Evolutionary conservation across 2,329 filamentous ascomycete genomes (phyloP), one percentile per base, ranked within the genome.

Genomic region (Neonectria magnoliae): DNA sequence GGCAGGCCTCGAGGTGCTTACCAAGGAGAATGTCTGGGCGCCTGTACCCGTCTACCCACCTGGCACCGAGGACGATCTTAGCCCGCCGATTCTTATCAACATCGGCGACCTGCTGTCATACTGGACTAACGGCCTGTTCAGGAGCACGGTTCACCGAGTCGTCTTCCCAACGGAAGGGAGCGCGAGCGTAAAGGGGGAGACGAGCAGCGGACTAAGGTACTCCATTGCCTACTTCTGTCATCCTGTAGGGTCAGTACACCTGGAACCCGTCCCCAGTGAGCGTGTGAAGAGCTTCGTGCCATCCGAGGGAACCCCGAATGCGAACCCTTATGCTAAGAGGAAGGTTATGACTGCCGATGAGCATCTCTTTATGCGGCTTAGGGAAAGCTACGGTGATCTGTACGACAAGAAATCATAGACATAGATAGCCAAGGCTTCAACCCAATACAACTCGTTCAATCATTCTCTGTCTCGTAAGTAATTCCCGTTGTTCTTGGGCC

Each of bases 51-150:
- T 94, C 1, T 82, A 81, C 16, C 91, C 92, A 0, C 81, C 85
- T 0, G 85, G 85, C 1, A 89, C 88, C 4, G 87, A 88, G 65
- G 67, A 76, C 31, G 88, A 90, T 71, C 81, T 82, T 9, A 86
- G 83, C 44, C 90, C 88, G n/a, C 94, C 91, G 1, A 93, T 94
- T 84, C 78, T 98, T 84, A 78, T 98, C 89, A 81, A 96, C 83
- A 87, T 94, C 80, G 80, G 91, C 79, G 82, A 90, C 76, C 74
- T 91, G 76, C 81, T 91, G 65, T 91, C 89, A 36, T 96, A 97
- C 78, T 98, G 95, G 95, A 98, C 96, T 1, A 91, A 92, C 68
- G 94, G 94, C 0, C 80, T 98, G 51, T 85, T 98, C 67, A 91
- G 93, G 72, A 94, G 91, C 71, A 98, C 95, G 0, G 88, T 98